Evolutionary conservation across 2,329 filamentous ascomycete genomes (phyloP), one percentile per base, ranked within the genome.

Genomic region (Monosporascus sp.): DNA sequence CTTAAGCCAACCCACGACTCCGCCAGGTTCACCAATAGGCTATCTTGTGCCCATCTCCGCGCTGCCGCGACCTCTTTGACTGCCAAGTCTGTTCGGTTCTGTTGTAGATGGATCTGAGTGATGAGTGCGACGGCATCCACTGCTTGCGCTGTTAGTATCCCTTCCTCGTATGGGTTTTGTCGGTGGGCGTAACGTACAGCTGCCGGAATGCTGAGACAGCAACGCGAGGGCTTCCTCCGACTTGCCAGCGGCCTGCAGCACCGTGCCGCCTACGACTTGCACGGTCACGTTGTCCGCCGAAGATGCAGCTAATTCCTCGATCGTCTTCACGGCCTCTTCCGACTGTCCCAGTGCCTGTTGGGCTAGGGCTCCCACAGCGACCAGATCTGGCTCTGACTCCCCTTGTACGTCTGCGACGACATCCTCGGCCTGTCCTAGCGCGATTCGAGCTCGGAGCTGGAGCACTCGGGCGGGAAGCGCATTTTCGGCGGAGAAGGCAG

Each of bases 1-100:
- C 94, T 81, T 71, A 97, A 73, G 28, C 91, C 92, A 58, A 96
- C 89, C 94, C 93, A 99, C 7, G 90, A 90, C 74, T 99, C 94
- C 7, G 92, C 92, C 60, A 99, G 74, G 72, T 99, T 97, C 60
- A 97, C 90, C 49, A 97, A 78, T 40, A 97, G 76, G 62, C 88
- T 96, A 69, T 97, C 94, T 73, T 99, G 93, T 7, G 93, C 94
- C 89, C 93, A 97, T 72, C 90, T 84, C 69, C 92, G 85, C 37
- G 94, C 94, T 37, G 88, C 84, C 50, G 85, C 78, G 38, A 96
- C 91, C 74, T 97, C 93, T 73, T 96, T 96, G 14, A 91, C 65
- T 1, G 94, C 94, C 48, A 97, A 83, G 70, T 97, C 93, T 64
- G 87, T 87, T 62, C 93, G 84, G 77, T 97, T 97, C 69, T 96